Base-by-base conservation (phyloP, 371 early-diverging fungal species). In the Mucor indicus region DNA sequence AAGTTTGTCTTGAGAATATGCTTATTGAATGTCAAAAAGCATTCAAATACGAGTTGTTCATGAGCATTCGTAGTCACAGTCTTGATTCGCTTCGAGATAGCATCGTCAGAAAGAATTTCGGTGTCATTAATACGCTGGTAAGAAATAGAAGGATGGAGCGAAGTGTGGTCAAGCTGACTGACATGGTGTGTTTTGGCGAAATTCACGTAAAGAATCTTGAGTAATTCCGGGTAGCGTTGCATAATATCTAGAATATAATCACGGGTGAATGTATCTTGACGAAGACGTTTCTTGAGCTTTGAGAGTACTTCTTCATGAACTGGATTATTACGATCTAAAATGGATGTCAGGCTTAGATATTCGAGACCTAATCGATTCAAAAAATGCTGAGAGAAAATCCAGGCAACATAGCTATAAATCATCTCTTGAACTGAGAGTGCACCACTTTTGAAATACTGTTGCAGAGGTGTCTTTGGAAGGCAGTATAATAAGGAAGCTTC, bases 1-100 rank as follows among this genome's bases (percentile, higher is more conserved):
- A 98, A 97, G 87, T 98, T 98, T 68, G 98, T 98, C 85, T 98
- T 98, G 57, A 97, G 83, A 10, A 98, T 93, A 62, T 95, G 92
- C 68, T 86, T 80, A 84, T 98, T 98, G 79, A 98, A 98, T 38
- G 85, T 86, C 46, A 96, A 65, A 78, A 95, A 92, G 2, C 94
- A 83, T 70, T 96, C 93, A 71, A 98, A 88, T 47, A 98, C 95
- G 81, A 95, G 90, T 41, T 83, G 84, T 69, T 98, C 98, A 71
- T 97, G 95, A 36, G 80, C 76, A 76, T 97, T 98, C 60, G 88
- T 80, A 20, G 94, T 92, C 20, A 89, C 79, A 52, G 82, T 81
- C 48, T 80, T 78, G 67, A 98, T 95, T 79, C 87, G 91, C 50
- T 87, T 93, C 49, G 79, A 62, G 17, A 98, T 71, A 48, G 94